phyloP scores from a whole-genome alignment of 2,329 filamentous ascomycete genomes.

The Aureobasidium sp. region DNA sequence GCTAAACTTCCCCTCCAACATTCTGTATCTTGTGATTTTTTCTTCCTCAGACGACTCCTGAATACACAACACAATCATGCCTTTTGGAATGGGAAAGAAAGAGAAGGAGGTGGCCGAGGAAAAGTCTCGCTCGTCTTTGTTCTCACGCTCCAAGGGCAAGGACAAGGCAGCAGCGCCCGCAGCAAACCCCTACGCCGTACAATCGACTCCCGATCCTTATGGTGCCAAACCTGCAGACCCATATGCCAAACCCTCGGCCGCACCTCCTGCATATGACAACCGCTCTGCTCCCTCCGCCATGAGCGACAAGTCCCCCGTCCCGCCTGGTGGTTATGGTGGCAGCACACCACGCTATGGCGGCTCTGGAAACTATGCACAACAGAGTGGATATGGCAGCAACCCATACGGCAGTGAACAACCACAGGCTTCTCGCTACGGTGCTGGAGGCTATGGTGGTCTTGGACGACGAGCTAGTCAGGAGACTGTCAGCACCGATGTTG shows the following conservation, averaged over 20 bases:
- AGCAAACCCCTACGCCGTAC: slow-evolving; percentile 49
- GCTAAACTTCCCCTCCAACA: background rate
- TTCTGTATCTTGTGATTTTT: background rate
- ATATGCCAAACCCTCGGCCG: slow-evolving; percentile 23
- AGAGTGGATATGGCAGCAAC: slow-evolving; percentile 44
- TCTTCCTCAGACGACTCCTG: background rate
- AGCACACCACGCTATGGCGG: slow-evolving; percentile 22
- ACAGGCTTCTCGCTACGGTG: slow-evolving; percentile 27
- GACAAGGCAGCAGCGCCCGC: slow-evolving; percentile 43
- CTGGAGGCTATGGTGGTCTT: slow-evolving; percentile 48
- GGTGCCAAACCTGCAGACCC: slow-evolving; percentile 29
- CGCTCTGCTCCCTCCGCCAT: slow-evolving; percentile 30
- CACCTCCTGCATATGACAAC: slow-evolving; percentile 22
- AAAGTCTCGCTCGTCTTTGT: slow-evolving; percentile 49
- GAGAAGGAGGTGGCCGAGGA: slow-evolving; percentile 46
- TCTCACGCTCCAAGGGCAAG: slow-evolving; percentile 44
- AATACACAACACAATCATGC: slow-evolving; percentile 20
- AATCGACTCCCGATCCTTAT: slow-evolving; percentile 43
- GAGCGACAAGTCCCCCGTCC: slow-evolving; percentile 38
- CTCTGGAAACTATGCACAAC: slow-evolving; percentile 30
- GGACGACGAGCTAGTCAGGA: slow-evolving; percentile 43
- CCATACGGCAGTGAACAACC: slow-evolving; percentile 38
- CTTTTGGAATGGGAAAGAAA: slow-evolving; percentile 42
- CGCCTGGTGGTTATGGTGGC: slow-evolving; percentile 36
- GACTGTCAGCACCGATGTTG: slow-evolving; percentile 43